Conservation (phyloP, 208 protist species). For the Vickermania ingenoplastis region DNA sequence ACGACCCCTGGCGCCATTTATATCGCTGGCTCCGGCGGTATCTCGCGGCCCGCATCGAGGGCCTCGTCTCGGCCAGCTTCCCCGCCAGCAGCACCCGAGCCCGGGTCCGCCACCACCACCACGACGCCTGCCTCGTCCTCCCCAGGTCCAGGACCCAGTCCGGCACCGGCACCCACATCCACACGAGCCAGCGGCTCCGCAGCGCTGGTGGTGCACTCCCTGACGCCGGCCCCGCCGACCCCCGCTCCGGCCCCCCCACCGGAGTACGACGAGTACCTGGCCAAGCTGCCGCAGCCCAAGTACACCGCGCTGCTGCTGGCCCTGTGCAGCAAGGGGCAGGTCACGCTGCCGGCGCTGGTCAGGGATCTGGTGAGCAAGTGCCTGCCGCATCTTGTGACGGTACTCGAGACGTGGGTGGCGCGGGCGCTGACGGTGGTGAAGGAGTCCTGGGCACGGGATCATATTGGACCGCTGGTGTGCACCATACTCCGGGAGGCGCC, state of each 20-base stretch:
- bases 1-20: too few species aligned
- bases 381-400: constrained; percentile 17
- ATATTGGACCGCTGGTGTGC: constrained; percentile 37
- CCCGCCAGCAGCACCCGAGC: not conserved
- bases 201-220: not conserved
- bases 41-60: not conserved
- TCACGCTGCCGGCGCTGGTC: constrained; percentile 18
- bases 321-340: constrained; percentile 12
- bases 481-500: constrained; percentile 14
- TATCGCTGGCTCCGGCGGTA: too few species aligned
- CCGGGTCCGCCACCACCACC: not conserved
- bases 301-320: constrained; percentile 57
- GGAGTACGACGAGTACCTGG: not conserved
- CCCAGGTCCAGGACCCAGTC: not conserved
- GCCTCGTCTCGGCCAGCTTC: not conserved
- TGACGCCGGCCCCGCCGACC: not conserved
- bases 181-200: not conserved
- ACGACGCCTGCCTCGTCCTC: not conserved
- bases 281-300: constrained; percentile 12
- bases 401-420: constrained; percentile 40
- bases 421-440: constrained; percentile 63
- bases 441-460: constrained; percentile 43
- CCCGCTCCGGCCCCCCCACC: constrained; percentile 8
- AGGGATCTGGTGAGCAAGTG: constrained; percentile 24
- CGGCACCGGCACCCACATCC: not conserved